These are phyloP conservation scores for Clonostachys rosea DNA, from an alignment of 2,329 filamentous ascomycete genomes.

Conservation along the genomic window DNA sequence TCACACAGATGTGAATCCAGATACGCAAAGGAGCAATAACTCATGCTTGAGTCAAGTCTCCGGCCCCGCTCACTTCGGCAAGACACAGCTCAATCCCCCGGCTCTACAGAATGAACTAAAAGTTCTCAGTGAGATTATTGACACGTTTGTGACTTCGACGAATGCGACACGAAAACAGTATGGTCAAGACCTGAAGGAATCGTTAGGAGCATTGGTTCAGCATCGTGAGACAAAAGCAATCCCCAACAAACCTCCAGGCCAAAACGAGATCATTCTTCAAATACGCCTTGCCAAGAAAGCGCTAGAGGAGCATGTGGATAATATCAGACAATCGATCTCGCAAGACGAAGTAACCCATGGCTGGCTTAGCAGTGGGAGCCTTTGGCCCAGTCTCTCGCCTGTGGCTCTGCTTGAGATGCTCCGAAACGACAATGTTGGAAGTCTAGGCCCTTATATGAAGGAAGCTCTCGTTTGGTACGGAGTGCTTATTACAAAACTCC, in stretches of 20 bases:
- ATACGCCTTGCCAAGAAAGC: too few relatives aligned
- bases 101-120: not conserved
- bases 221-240: too few relatives aligned
- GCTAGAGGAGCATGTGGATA: too few relatives aligned
- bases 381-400: conserved; percentile 40
- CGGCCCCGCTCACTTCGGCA: too few relatives aligned
- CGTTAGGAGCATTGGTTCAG: not conserved
- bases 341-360: not conserved
- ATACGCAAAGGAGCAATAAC: too few relatives aligned
- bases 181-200: not conserved
- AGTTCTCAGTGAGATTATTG: not conserved
- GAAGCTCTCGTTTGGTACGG: conserved; percentile 35
- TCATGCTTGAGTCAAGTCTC: too few relatives aligned
- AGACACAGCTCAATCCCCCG: too few relatives aligned
- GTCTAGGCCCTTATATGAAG: conserved; percentile 27
- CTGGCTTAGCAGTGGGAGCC: conserved; percentile 33
- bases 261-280: too few relatives aligned
- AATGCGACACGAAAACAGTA: not conserved
- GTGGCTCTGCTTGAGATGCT: conserved; percentile 41
- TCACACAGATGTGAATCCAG: too few relatives aligned
- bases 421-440: conserved; percentile 9
- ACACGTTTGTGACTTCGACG: not conserved
- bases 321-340: too few relatives aligned
- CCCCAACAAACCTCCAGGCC: too few relatives aligned
- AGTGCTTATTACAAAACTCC: conserved; percentile 32